phyloP scores from a whole-genome alignment of 352 stramenopile genomes.

The Phytophthora hibernalis region DNA sequence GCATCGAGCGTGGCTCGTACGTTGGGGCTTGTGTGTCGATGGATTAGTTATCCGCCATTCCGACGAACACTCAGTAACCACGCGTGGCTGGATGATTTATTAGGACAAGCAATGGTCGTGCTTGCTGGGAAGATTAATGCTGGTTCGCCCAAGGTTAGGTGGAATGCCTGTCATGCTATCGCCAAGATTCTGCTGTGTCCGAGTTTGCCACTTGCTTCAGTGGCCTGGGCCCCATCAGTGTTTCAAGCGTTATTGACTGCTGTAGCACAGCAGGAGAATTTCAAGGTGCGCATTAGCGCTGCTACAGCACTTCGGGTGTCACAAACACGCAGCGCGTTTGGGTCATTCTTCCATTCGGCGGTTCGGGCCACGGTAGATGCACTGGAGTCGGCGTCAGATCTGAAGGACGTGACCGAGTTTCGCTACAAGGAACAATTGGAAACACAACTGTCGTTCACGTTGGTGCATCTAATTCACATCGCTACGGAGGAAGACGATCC shows the following conservation, averaged over 20 bases:
- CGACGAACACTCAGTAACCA: constrained; percentile 41
- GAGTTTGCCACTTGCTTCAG: constrained; percentile 73
- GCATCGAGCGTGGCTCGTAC: constrained; percentile 85
- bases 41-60: constrained; percentile 80
- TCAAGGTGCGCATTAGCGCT: constrained; percentile 89
- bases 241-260: constrained; percentile 82
- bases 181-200: constrained; percentile 87
- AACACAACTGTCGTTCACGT: constrained; percentile 86
- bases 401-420: constrained; percentile 91
- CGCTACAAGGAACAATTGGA: constrained; percentile 92
- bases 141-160: constrained; percentile 85
- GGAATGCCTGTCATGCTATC: constrained; percentile 90
- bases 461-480: constrained; percentile 85
- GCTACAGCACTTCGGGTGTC: constrained; percentile 81
- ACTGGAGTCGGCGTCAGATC: constrained; percentile 82
- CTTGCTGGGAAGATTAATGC: constrained; percentile 79
- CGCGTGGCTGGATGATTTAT: constrained; percentile 53
- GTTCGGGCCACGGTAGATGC: constrained; percentile 75
- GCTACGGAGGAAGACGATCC: constrained; percentile 76
- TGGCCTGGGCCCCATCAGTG: constrained; percentile 77
- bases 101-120: constrained; percentile 75
- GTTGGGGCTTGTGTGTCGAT: constrained; percentile 81
- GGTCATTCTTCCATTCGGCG: constrained; percentile 72
- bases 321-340: constrained; percentile 69
- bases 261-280: constrained; percentile 89